These are phyloP conservation scores for Neurospora sp. DNA, from an alignment of 495 filamentous ascomycete species.

Conservation along the genomic window DNA sequence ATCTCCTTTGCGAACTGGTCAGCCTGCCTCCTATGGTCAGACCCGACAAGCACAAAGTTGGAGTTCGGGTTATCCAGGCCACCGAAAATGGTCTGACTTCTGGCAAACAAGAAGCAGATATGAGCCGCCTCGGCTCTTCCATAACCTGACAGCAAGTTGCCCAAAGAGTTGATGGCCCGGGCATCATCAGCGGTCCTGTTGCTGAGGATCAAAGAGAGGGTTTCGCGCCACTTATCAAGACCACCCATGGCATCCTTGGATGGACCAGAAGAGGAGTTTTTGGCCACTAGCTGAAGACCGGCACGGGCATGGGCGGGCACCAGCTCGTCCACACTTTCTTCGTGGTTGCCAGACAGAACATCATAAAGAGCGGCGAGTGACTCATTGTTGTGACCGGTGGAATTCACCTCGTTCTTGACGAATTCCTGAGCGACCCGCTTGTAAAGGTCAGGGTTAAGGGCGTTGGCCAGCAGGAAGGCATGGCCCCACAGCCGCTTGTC, in stretches of 20 bases:
- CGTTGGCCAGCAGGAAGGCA: constrained; percentile 83
- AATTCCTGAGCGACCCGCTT: constrained; percentile 93
- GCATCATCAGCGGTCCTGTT: constrained; percentile 76
- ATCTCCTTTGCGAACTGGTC: constrained; percentile 62
- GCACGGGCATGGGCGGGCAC: constrained; percentile 90
- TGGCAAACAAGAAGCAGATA: constrained; percentile 61
- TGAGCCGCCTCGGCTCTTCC: constrained; percentile 84
- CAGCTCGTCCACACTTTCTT: constrained; percentile 91
- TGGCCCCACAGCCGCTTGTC: constrained; percentile 93
- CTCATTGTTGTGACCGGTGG: constrained; percentile 61
- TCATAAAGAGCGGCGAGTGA: constrained; percentile 85
- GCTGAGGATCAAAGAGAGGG: constrained; percentile 70
- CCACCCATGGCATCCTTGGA: constrained; percentile 70
- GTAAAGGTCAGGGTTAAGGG: constrained; percentile 57
- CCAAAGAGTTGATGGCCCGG: constrained; percentile 66
- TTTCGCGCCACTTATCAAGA: constrained; percentile 88
- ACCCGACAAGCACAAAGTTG: constrained; percentile 73
- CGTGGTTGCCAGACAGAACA: constrained; percentile 84
- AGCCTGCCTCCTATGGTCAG: constrained; percentile 58
- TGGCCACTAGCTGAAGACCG: constrained; percentile 80
- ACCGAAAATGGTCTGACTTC: constrained; percentile 53
- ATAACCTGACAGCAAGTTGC: constrained; percentile 75
- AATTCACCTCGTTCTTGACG: constrained; percentile 82
- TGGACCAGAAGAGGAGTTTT: constrained; percentile 46
- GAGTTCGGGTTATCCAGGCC: constrained; percentile 75